Conservation (phyloP, 2,329 filamentous ascomycete genomes). For the Juglanconis sp. region DNA sequence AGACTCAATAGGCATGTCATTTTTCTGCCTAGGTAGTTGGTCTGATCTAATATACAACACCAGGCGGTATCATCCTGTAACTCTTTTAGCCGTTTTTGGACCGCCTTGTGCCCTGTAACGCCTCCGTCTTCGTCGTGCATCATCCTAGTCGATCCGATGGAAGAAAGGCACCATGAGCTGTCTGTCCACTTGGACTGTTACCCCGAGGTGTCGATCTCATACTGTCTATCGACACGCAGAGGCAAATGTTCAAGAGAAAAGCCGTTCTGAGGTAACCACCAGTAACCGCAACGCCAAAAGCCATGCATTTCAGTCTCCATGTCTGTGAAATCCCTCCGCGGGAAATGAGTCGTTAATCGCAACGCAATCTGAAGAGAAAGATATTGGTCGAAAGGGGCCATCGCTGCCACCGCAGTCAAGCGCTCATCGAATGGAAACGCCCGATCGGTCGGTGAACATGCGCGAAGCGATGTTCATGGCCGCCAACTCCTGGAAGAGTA, state of each 20-base stretch:
- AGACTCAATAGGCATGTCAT: background rate
- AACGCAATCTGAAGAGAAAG: constrained; percentile 9
- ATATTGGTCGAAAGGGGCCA: background rate
- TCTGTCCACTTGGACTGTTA: background rate
- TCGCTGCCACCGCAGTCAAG: background rate
- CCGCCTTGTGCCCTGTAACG: background rate
- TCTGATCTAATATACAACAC: constrained; percentile 1
- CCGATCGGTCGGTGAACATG: constrained; percentile 89
- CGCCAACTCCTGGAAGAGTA: constrained; percentile 96
- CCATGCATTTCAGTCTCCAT: constrained; percentile 10
- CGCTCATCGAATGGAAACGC: constrained; percentile 64
- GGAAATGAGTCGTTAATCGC: background rate
- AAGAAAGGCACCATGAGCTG: background rate
- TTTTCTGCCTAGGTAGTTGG: background rate
- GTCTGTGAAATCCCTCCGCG: background rate
- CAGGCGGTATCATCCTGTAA: constrained; percentile 11
- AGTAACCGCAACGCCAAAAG: constrained; percentile 13
- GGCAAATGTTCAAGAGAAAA: background rate
- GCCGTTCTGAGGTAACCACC: background rate
- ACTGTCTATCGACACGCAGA: background rate
- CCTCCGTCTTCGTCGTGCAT: background rate
- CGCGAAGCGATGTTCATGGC: constrained; percentile 98
- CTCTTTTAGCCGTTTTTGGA: background rate
- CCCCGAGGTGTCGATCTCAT: background rate
- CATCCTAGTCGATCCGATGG: background rate